Evolutionary conservation across 164 flowering plant genomes (phyloP), one percentile per base, ranked within the genome.

Genomic region (Paratinospora sagittata): DNA sequence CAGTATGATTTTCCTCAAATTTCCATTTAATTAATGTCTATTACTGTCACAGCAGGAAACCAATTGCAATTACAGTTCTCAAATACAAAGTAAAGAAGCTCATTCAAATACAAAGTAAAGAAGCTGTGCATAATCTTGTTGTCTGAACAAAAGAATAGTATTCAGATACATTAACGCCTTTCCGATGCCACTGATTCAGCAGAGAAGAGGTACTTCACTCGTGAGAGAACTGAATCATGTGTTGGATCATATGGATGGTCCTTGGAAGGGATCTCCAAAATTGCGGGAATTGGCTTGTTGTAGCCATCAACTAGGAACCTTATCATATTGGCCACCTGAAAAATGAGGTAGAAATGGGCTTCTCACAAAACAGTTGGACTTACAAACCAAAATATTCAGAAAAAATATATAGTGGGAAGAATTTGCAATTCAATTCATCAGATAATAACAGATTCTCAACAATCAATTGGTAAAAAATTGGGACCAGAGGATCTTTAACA

Each of bases 211-310:
- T 88, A 77, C 80, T 89, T 92, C 74, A 94, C 98, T 71, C 97
- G 86, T 11, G 97, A 94, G 73, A 94, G 97, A 78, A 94, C 90
- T 0, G 97, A 94, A 72, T 92, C 98, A n/a, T 90, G 96, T 19
- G 90, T 73, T 36, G 98, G 95, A 80, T 92, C 97, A 73, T 95
- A 95, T 7, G 97, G 98, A 71, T 95, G 98, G 71, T 95, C 96
- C 86, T 95, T 95, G 21, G 98, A 95, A 23, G 97, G 98, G 65
- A 95, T 95, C 85, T 95, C 97, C 84, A 95, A 66, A 41, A 95
- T 95, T 75, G 98, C 98, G 14, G 97, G 97, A 67, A 92, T 74
- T 47, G 98, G 98, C 71, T 90, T 92, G 83, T 90, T 92, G 84
- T 92, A 90, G 87, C 96, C 86, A 78, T 95, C 98, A 14, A 95